Evolutionary conservation across 176 grass and related monocot species (phyloP).

Genomic region (Dendrocalamus sinicus): DNA sequence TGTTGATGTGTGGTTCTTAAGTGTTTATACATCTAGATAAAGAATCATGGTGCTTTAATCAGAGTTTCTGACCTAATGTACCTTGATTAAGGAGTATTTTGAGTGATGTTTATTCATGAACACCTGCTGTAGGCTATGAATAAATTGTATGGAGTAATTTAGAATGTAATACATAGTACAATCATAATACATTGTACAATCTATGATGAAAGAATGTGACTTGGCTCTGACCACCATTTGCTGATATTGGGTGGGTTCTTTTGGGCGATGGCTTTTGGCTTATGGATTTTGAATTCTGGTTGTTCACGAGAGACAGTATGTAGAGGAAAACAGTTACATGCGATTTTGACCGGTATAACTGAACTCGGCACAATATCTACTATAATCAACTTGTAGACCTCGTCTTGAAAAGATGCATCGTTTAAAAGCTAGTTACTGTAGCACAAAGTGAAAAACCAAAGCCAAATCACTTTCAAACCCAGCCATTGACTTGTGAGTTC

Average conservation of each 20-base stretch:
- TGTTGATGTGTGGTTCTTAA: background rate
- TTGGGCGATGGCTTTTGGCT: too few species aligned
- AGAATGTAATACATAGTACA: background rate
- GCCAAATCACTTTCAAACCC: too few species aligned
- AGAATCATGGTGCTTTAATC: background rate
- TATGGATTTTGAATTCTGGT: too few species aligned
- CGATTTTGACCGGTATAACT: too few species aligned
- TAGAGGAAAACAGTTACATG: too few species aligned
- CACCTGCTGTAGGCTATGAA: background rate
- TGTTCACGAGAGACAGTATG: too few species aligned
- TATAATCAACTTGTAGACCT: too few species aligned
- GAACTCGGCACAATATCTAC: too few species aligned
- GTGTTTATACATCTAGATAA: slow-evolving; percentile 2
- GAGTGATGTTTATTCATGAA: slow-evolving; percentile 15
- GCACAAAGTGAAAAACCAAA: too few species aligned
- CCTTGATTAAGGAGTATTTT: background rate
- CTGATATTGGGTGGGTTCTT: background rate
- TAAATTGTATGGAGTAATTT: background rate
- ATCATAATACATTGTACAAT: background rate
- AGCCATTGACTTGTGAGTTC: background rate
- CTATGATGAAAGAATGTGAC: slow-evolving; percentile 2
- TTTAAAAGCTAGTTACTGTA: too few species aligned
- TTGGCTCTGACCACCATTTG: background rate
- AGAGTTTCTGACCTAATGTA: background rate
- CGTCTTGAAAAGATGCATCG: too few species aligned